A percentile compares a stretch with the other conserved stretches of the same genome.
Conservation (phyloP, 345 rosid species). For the Raphanus sativus region DNA sequence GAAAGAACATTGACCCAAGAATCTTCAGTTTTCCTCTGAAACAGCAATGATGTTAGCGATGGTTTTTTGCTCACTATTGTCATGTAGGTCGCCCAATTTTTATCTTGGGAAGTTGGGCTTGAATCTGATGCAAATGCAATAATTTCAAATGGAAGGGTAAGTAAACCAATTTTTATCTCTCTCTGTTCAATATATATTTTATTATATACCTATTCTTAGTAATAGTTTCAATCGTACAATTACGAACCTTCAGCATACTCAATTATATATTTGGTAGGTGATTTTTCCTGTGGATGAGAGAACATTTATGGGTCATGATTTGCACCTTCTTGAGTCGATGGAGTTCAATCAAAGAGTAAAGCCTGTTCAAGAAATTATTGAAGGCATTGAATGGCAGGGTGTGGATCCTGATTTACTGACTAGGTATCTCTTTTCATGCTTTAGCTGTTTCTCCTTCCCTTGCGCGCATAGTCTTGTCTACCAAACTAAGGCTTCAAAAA, state of each 20-base stretch:
- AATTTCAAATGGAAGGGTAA: constrained; percentile 94
- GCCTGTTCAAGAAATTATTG: constrained; percentile 74
- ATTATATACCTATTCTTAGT: not conserved
- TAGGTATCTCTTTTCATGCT: constrained; percentile 55
- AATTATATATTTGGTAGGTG: constrained; percentile 47
- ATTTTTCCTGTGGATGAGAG: constrained; percentile 55
- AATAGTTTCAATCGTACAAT: not conserved
- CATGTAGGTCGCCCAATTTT: constrained; percentile 65
- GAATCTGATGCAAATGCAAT: constrained; percentile 65
- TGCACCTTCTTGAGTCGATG: constrained; percentile 80
- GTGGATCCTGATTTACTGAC: constrained; percentile 84
- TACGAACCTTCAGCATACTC: constrained; percentile 7
- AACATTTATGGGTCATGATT: constrained; percentile 78
- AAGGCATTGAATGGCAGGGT: constrained; percentile 76
- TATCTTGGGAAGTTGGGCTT: constrained; percentile 63
- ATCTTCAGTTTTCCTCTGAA: constrained; percentile 5
- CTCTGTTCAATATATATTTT: constrained; percentile 2
- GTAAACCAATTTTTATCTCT: constrained; percentile 13
- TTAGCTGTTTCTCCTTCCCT: constrained; percentile 8
- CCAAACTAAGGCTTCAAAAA: not conserved
- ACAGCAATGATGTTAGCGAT: constrained; percentile 16
- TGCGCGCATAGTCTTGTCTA: not conserved
- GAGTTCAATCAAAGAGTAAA: constrained; percentile 83
- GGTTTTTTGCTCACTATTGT: constrained; percentile 20
- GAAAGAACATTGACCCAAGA: constrained; percentile 5